These are phyloP conservation scores for Sergeia podlipaevii DNA, from an alignment of 208 protist species.

Conservation along the genomic window DNA sequence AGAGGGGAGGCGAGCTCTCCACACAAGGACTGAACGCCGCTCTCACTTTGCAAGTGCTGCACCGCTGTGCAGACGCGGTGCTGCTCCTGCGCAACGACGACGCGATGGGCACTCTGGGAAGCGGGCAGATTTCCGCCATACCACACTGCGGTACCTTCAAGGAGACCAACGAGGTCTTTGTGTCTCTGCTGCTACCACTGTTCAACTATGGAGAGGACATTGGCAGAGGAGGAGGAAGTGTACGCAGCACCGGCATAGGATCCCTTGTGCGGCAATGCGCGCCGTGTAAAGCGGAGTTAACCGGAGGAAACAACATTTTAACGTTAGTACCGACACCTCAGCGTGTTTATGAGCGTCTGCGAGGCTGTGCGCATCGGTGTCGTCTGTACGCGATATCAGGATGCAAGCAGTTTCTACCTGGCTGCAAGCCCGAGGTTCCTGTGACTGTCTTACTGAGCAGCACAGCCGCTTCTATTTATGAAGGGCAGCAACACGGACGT, in stretches of 20 bases:
- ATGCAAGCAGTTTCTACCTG: slow-evolving; percentile 51
- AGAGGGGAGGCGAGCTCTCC: slow-evolving; percentile 62
- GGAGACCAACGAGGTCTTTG: slow-evolving; percentile 79
- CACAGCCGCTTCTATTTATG: slow-evolving; percentile 11
- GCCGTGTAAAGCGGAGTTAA: slow-evolving; percentile 15
- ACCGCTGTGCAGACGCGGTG: slow-evolving; percentile 53
- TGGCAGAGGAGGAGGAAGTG: slow-evolving; percentile 5
- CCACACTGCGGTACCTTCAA: slow-evolving; percentile 66
- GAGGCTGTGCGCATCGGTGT: slow-evolving; percentile 33
- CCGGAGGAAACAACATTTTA: slow-evolving; percentile 54
- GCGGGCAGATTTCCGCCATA: slow-evolving; percentile 15
- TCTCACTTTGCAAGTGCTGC: slow-evolving; percentile 63
- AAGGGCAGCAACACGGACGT: background rate
- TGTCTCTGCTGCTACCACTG: slow-evolving; percentile 67
- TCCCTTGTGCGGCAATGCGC: slow-evolving; percentile 43
- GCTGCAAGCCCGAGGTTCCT: slow-evolving; percentile 46
- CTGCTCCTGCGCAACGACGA: slow-evolving; percentile 84
- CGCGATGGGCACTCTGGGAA: slow-evolving; percentile 14
- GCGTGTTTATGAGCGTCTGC: slow-evolving; percentile 55
- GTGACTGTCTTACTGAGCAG: slow-evolving; percentile 35
- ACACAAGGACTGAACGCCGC: slow-evolving; percentile 76
- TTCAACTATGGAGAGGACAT: slow-evolving; percentile 42
- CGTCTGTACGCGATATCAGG: slow-evolving; percentile 50
- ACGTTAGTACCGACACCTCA: slow-evolving; percentile 74
- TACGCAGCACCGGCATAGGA: slow-evolving; percentile 19